These are phyloP conservation scores for Morella rubra DNA, from an alignment of 306 rosid species.

Conservation along the genomic window DNA sequence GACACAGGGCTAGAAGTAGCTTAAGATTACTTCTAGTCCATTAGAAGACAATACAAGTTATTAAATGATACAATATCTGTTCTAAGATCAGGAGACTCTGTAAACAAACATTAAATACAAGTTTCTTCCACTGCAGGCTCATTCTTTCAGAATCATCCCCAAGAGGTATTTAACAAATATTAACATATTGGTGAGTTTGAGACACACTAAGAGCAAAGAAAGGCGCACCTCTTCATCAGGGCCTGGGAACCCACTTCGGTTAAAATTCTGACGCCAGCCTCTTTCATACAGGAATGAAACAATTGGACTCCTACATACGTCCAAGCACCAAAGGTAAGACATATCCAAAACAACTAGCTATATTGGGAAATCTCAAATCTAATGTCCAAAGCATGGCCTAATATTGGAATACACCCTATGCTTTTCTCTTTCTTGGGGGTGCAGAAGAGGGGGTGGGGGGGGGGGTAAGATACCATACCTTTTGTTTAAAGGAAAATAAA, in stretches of 20 bases:
- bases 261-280: conserved; percentile 98
- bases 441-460: no score
- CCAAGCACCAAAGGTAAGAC: conserved; percentile 19
- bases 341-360: conserved; percentile 18
- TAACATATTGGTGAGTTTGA: not conserved
- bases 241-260: conserved; percentile 86
- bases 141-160: not conserved
- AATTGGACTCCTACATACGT: conserved; percentile 70
- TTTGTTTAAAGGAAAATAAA: not conserved
- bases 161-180: not conserved
- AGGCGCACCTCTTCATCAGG: conserved; percentile 82
- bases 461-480: not conserved
- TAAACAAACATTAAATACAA: not conserved
- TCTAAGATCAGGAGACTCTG: conserved; percentile 1
- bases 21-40: not conserved
- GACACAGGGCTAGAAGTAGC: not conserved
- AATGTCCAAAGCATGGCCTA: not conserved
- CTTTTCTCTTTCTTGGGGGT: no score
- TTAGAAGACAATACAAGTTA: not conserved
- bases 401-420: not conserved
- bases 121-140: not conserved
- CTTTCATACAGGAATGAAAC: conserved; percentile 95
- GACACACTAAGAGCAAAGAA: not conserved
- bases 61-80: not conserved
- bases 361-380: conserved; percentile 10